Conservation (phyloP, 768 basidiomycete genomes). For the Kwoniella mangroviensis region DNA sequence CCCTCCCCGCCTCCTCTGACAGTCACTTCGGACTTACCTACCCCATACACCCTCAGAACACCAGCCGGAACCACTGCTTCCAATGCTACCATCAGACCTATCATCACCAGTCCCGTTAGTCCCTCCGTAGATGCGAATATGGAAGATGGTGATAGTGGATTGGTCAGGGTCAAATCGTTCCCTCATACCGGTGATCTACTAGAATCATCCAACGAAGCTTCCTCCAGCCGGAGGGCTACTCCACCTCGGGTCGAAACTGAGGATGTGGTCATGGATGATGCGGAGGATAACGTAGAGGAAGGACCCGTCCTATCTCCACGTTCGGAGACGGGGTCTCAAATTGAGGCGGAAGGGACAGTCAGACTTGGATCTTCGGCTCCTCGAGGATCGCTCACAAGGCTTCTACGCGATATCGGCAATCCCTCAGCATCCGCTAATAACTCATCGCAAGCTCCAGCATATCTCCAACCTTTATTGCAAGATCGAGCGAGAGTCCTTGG, state of each 20-base stretch:
- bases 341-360: neutral
- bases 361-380: conserved; percentile 1
- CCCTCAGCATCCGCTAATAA: neutral
- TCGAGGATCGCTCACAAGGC: conserved; percentile 16
- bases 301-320: neutral
- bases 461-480: conserved; percentile 5
- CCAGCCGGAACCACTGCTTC: conserved; percentile 5
- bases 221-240: conserved; percentile 2
- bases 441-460: neutral
- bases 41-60: conserved; percentile 20
- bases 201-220: neutral
- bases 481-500: conserved; percentile 1
- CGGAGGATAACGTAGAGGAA: neutral
- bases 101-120: conserved; percentile 9
- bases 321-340: neutral
- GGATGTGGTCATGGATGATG: conserved; percentile 8
- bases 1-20: conserved; percentile 20
- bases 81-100: conserved; percentile 3
- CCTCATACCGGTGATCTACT: conserved; percentile 21
- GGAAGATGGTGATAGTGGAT: neutral
- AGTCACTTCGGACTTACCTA: conserved; percentile 18
- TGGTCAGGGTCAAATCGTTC: conserved; percentile 18
- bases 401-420: conserved; percentile 20
- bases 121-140: neutral
- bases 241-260: neutral